A percentile compares a stretch with the other conserved stretches of the same genome.
These are phyloP conservation scores for Coprinopsis cinerea DNA, from an alignment of 768 basidiomycete species.

Conservation along the genomic window DNA sequence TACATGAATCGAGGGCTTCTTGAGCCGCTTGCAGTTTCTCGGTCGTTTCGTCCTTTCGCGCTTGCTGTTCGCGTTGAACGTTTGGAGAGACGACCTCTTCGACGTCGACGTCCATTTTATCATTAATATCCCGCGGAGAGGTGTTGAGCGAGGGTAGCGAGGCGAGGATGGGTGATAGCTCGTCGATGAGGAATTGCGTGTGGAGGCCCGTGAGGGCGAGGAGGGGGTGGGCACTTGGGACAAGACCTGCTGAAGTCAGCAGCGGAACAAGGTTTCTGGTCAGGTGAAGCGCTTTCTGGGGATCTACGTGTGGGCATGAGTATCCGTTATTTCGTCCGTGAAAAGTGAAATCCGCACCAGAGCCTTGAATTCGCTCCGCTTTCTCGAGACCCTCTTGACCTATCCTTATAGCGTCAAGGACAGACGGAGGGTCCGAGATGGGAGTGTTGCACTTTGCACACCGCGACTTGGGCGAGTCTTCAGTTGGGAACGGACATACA, in stretches of 20 bases:
- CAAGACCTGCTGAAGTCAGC: conserved; percentile 50
- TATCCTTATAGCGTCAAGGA: conserved; percentile 59
- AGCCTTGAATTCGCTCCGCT: conserved; percentile 55
- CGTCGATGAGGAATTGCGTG: conserved; percentile 56
- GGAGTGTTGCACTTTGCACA: conserved; percentile 52
- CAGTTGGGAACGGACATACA: conserved; percentile 50
- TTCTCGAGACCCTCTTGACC: conserved; percentile 75
- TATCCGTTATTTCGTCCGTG: neutral
- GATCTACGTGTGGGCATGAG: conserved; percentile 36
- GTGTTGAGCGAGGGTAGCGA: neutral
- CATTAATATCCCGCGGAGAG: neutral
- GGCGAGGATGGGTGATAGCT: conserved; percentile 27
- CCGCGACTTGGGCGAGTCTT: conserved; percentile 45
- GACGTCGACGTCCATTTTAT: conserved; percentile 12
- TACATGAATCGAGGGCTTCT: conserved; percentile 54
- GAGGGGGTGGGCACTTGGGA: conserved; percentile 71
- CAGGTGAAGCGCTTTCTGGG: conserved; percentile 48
- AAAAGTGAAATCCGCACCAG: conserved; percentile 33
- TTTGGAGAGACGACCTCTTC: conserved; percentile 23
- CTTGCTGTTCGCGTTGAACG: conserved; percentile 11
- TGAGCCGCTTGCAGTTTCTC: conserved; percentile 28
- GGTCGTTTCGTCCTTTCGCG: neutral
- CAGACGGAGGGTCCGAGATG: conserved; percentile 42
- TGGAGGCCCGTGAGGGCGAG: conserved; percentile 70
- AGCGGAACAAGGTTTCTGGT: conserved; percentile 63